phyloP scores from a whole-genome alignment of 768 basidiomycete genomes.

The Termitomyces sp. region DNA sequence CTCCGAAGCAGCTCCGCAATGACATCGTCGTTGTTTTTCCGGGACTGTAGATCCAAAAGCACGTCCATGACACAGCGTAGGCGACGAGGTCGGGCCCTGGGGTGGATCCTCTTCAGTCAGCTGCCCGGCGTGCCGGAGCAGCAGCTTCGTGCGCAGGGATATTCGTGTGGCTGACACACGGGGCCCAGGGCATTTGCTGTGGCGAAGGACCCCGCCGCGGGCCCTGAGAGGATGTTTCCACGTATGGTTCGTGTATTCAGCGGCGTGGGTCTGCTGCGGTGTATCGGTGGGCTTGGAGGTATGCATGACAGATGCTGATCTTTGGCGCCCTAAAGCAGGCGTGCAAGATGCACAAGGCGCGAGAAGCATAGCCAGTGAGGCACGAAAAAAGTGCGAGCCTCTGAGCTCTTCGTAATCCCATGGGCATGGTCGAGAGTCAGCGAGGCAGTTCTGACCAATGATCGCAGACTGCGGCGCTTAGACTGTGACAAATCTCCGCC shows the following conservation, averaged over 20 bases:
- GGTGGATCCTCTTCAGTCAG: constrained; percentile 18
- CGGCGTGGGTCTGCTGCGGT: background rate
- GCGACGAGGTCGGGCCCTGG: constrained; percentile 3
- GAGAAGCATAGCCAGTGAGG: constrained; percentile 4
- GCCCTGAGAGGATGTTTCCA: background rate
- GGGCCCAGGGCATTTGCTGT: background rate
- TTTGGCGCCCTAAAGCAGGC: background rate
- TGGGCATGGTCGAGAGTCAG: background rate
- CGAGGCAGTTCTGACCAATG: constrained; percentile 9
- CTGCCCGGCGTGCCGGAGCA: constrained; percentile 24
- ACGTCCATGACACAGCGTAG: constrained; percentile 40
- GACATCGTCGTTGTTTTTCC: constrained; percentile 22
- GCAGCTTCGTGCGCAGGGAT: constrained; percentile 7
- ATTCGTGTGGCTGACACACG: constrained; percentile 1
- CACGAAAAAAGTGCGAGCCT: constrained; percentile 5
- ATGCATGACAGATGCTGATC: constrained; percentile 4
- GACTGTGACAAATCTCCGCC: constrained; percentile 9
- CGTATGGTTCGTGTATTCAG: constrained; percentile 2
- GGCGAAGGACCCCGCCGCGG: background rate
- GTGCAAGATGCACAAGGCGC: constrained; percentile 1
- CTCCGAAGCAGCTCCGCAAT: constrained; percentile 21
- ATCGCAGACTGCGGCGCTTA: constrained; percentile 8
- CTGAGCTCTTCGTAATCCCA: background rate
- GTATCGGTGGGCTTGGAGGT: background rate
- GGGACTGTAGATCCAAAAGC: constrained; percentile 33